These are phyloP conservation scores for Colletotrichum gigasporum DNA, from an alignment of 2,329 filamentous ascomycete genomes.

Conservation along the genomic window DNA sequence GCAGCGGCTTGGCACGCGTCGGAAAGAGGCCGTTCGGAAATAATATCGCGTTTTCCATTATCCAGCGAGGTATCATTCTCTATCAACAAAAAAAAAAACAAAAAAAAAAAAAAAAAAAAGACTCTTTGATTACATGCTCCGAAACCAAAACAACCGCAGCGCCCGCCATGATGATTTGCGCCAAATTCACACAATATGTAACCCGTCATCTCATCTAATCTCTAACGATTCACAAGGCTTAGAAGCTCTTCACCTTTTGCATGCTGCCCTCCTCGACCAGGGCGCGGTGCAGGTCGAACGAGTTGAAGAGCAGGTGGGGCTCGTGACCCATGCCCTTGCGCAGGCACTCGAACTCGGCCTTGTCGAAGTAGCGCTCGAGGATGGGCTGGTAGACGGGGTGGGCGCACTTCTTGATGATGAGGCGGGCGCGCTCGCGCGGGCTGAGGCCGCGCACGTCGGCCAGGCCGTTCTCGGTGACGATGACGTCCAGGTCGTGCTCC, in stretches of 20 bases:
- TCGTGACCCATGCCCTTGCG: slow-evolving; percentile 90
- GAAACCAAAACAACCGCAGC: not conserved
- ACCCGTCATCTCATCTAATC: no score
- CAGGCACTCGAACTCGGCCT: slow-evolving; percentile 86
- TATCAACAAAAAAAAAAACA: slow-evolving; percentile 10
- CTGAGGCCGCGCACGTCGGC: slow-evolving; percentile 86
- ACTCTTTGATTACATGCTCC: slow-evolving; percentile 16
- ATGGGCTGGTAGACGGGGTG: slow-evolving; percentile 89
- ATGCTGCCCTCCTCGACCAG: slow-evolving; percentile 86
- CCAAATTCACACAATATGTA: no score
- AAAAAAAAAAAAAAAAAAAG: no score
- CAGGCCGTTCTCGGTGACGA: slow-evolving; percentile 80
- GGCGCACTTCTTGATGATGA: slow-evolving; percentile 88
- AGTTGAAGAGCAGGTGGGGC: slow-evolving; percentile 86
- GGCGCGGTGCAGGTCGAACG: slow-evolving; percentile 90
- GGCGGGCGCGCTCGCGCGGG: slow-evolving; percentile 81
- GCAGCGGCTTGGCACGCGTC: no score
- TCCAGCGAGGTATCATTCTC: slow-evolving; percentile 26
- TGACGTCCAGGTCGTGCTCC: slow-evolving; percentile 90
- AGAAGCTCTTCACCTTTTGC: slow-evolving; percentile 78
- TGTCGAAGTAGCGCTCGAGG: slow-evolving; percentile 82
- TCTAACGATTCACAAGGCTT: no score
- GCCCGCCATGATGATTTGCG: not conserved
- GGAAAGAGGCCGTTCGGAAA: not conserved
- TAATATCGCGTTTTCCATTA: slow-evolving; percentile 1